Conservation (phyloP, 2,329 filamentous ascomycete genomes). For the Aureobasidium namibiae region DNA sequence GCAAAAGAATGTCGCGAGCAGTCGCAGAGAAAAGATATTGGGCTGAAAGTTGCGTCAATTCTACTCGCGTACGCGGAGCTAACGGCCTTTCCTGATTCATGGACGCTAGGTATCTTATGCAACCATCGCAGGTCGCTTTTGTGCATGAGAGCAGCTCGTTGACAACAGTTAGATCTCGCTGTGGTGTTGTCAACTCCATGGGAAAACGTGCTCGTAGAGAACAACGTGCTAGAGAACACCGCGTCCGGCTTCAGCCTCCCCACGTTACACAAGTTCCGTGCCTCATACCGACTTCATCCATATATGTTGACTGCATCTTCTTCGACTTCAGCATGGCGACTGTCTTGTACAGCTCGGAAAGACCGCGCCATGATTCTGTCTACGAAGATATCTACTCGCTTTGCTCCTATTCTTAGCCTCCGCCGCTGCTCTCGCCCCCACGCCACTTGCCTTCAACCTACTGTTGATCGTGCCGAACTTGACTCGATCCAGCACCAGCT, state of each 20-base stretch:
- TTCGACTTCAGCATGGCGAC: background rate
- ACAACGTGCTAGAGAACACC: background rate
- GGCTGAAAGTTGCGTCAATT: constrained; percentile 3
- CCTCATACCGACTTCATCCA: background rate
- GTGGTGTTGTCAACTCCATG: background rate
- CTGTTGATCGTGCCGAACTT: background rate
- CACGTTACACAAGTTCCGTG: constrained; percentile 6
- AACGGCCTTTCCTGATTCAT: constrained; percentile 7
- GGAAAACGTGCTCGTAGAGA: background rate
- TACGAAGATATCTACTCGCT: background rate
- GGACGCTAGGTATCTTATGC: too few relatives aligned
- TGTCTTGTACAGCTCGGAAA: background rate
- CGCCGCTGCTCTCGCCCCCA: background rate
- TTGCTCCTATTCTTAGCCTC: background rate
- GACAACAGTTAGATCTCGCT: too few relatives aligned
- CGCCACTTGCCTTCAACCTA: background rate
- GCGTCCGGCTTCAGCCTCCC: background rate
- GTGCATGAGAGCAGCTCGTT: too few relatives aligned
- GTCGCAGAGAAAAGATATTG: constrained; percentile 1
- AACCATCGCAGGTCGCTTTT: too few relatives aligned
- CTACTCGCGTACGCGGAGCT: background rate
- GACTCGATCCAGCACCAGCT: constrained; percentile 4
- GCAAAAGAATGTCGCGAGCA: background rate
- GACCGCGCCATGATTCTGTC: background rate
- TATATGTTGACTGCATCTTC: background rate